Percentiles rank a stretch among this genome's conserved stretches.
Conservation (phyloP, 805 yeast species). For the Candida sanyiensis region DNA sequence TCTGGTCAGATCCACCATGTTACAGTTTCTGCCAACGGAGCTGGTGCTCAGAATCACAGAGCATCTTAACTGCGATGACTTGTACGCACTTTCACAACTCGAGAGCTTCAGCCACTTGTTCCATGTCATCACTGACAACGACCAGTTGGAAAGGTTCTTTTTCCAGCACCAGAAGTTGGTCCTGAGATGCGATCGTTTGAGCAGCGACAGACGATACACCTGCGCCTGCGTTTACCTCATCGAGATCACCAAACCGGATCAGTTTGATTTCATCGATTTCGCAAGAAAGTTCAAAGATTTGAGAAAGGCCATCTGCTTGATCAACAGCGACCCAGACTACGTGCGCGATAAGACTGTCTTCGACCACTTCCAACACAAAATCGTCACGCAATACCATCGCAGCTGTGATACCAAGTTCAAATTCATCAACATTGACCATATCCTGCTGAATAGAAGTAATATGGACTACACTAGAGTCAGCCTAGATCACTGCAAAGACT, state of each 20-base stretch:
- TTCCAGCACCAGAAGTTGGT: neutral
- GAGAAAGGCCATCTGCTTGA: constrained; percentile 7
- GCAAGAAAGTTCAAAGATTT: neutral
- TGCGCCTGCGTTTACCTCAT: constrained; percentile 7
- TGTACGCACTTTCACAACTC: constrained; percentile 2
- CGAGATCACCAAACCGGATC: constrained; percentile 1
- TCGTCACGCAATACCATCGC: neutral
- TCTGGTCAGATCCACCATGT: constrained; percentile 1
- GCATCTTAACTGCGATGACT: constrained; percentile 3
- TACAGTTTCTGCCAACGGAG: constrained; percentile 5
- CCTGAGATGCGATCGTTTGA: constrained; percentile 1
- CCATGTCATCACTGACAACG: constrained; percentile 5
- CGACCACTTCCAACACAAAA: neutral
- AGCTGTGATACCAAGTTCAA: constrained; percentile 1
- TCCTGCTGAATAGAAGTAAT: neutral
- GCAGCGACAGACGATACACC: neutral
- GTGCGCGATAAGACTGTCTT: neutral
- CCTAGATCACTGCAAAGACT: neutral
- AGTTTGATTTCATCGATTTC: constrained; percentile 1
- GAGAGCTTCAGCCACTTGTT: constrained; percentile 1
- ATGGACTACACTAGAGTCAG: constrained; percentile 1
- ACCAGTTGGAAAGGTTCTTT: neutral
- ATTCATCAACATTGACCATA: neutral
- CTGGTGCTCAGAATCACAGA: constrained; percentile 1
- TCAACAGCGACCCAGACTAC: neutral